A percentile compares a stretch with the other conserved stretches of the same genome.
Evolutionary conservation across 202 grass and related monocot species (phyloP).

Genomic region (Schoenoplectus tabernaemontani): DNA sequence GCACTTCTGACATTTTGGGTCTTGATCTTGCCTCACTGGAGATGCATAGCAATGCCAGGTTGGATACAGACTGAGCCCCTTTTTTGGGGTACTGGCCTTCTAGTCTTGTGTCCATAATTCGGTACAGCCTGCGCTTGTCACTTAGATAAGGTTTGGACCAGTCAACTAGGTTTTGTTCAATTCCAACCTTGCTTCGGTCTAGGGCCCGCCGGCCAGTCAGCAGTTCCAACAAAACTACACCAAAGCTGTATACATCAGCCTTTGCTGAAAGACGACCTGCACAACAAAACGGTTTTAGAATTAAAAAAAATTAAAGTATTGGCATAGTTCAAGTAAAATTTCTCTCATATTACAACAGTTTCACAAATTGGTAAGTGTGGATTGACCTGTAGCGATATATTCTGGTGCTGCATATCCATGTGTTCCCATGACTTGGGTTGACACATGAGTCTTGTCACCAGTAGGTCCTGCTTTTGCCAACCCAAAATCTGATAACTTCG

Average conservation of each 20-base stretch:
- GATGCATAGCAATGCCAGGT: conserved; percentile 65
- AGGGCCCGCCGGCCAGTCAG: conserved; percentile 62
- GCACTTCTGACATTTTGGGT: conserved; percentile 61
- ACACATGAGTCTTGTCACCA: conserved; percentile 93
- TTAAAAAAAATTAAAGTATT: not conserved
- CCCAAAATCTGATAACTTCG: conserved; percentile 94
- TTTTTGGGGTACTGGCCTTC: conserved; percentile 88
- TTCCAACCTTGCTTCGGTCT: conserved; percentile 50
- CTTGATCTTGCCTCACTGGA: conserved; percentile 53
- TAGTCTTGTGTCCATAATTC: conserved; percentile 77
- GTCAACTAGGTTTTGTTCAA: conserved; percentile 77
- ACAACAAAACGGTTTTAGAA: not conserved
- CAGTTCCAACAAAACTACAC: conserved; percentile 85
- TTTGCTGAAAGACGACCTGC: conserved; percentile 81
- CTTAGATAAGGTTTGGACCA: conserved; percentile 67
- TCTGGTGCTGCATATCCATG: conserved; percentile 96
- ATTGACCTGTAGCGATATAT: conserved; percentile 85
- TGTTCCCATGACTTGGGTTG: conserved; percentile 95
- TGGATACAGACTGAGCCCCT: conserved; percentile 49
- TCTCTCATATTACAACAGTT: not conserved
- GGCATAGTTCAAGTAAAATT: not conserved
- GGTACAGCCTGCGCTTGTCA: conserved; percentile 75
- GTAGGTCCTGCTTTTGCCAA: conserved; percentile 95
- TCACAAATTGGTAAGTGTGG: not conserved
- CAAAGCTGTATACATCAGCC: conserved; percentile 97